A percentile compares a stretch with the other conserved stretches of the same genome.
Evolutionary conservation across 768 basidiomycete species (phyloP).

Genomic region (Auricularia cornea): DNA sequence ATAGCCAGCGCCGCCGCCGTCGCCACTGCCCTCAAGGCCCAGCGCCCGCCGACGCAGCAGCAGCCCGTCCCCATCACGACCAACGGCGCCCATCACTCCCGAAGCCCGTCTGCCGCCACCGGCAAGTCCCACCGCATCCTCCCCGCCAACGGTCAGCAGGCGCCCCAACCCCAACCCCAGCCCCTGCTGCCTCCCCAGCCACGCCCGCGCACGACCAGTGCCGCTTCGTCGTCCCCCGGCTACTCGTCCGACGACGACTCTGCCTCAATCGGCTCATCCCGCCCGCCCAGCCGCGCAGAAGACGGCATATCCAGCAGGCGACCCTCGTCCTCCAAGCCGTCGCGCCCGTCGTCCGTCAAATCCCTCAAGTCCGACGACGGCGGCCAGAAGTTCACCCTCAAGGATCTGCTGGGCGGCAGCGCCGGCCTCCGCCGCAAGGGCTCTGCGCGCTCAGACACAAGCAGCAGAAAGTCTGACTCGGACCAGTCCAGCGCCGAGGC

Average conservation of each 20-base stretch:
- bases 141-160: neutral
- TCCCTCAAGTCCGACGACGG: constrained; percentile 37
- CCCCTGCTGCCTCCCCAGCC: too few relatives aligned
- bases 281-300: constrained; percentile 8
- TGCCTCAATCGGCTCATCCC: constrained; percentile 13
- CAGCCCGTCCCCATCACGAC: constrained; percentile 44
- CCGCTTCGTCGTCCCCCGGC: constrained; percentile 1
- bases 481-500: constrained; percentile 34
- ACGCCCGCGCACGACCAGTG: neutral
- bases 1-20: neutral
- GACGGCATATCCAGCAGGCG: constrained; percentile 7
- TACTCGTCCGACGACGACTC: constrained; percentile 23
- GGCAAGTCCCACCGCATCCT: neutral
- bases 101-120: neutral
- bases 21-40: neutral
- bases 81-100: constrained; percentile 32
- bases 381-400: constrained; percentile 73
- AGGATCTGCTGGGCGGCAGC: constrained; percentile 63
- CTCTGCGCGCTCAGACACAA: constrained; percentile 61
- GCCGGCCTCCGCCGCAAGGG: constrained; percentile 69
- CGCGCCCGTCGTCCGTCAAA: constrained; percentile 38
- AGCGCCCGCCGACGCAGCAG: constrained; percentile 12
- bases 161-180: neutral
- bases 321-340: constrained; percentile 19
- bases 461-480: constrained; percentile 61